A percentile compares a stretch with the other conserved stretches of the same genome.
Conservation (phyloP, 2,329 filamentous ascomycete species). For the Pseudogymnoascus sp. region DNA sequence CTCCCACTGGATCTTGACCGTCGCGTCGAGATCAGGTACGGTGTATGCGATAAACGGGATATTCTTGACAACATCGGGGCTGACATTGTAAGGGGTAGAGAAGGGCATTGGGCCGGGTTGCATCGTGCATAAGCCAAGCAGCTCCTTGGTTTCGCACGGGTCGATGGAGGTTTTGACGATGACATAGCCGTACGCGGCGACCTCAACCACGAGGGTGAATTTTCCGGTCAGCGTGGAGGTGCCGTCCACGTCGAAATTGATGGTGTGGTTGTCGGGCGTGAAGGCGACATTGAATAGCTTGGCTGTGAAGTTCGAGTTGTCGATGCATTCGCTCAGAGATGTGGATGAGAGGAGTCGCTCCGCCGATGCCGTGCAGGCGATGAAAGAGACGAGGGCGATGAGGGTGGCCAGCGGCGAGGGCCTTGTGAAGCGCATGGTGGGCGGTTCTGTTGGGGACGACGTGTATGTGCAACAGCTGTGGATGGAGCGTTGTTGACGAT, state of each 20-base stretch:
- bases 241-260: constrained; percentile 68
- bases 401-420: background rate
- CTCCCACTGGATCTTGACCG: constrained; percentile 69
- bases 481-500: background rate
- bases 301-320: constrained; percentile 77
- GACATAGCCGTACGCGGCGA: constrained; percentile 76
- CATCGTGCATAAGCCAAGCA: constrained; percentile 84
- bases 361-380: background rate
- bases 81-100: constrained; percentile 59
- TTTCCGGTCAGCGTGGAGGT: constrained; percentile 78
- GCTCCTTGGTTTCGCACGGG: constrained; percentile 59
- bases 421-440: constrained; percentile 9
- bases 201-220: constrained; percentile 66
- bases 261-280: constrained; percentile 64
- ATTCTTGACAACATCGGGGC: constrained; percentile 46
- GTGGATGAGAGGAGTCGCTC: constrained; percentile 53
- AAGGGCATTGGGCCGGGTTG: constrained; percentile 73
- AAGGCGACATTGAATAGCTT: constrained; percentile 81
- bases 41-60: constrained; percentile 82
- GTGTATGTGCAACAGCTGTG: background rate
- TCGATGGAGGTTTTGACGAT: constrained; percentile 61
- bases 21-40: constrained; percentile 85
- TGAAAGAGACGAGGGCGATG: constrained; percentile 9
- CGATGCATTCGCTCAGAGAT: constrained; percentile 78
- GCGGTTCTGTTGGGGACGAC: background rate